Evolutionary conservation across 345 rosid species (phyloP).

Genomic region (Hibiscus trionum): DNA sequence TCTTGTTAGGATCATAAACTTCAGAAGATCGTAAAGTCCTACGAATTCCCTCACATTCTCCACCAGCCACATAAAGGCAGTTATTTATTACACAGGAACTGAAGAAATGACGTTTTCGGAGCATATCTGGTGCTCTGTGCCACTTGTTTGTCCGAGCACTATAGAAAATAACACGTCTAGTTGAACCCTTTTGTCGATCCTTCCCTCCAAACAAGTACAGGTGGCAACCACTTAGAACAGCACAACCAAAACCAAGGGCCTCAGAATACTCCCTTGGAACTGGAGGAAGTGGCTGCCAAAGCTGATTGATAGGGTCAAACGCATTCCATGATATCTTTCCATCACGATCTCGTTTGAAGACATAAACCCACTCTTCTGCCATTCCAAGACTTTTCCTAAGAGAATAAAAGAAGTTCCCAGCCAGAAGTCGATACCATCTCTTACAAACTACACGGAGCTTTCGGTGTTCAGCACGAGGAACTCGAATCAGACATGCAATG

Average conservation of each 20-base stretch:
- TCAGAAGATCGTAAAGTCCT: slow-evolving; percentile 91
- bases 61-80: slow-evolving; percentile 90
- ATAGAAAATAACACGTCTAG: slow-evolving; percentile 76
- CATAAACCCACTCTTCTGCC: slow-evolving; percentile 95
- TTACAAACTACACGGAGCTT: slow-evolving; percentile 81
- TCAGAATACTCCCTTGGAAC: slow-evolving; percentile 87
- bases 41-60: slow-evolving; percentile 89
- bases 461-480: slow-evolving; percentile 79
- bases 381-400: slow-evolving; percentile 71
- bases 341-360: slow-evolving; percentile 81
- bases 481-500: slow-evolving; percentile 82
- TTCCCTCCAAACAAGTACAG: slow-evolving; percentile 91
- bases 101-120: slow-evolving; percentile 84
- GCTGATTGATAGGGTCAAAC: slow-evolving; percentile 71
- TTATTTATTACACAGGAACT: slow-evolving; percentile 92
- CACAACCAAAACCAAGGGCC: slow-evolving; percentile 93
- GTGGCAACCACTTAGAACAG: slow-evolving; percentile 87
- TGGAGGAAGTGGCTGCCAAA: slow-evolving; percentile 94
- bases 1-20: slow-evolving; percentile 82
- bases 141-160: slow-evolving; percentile 90
- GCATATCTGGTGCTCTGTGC: slow-evolving; percentile 96
- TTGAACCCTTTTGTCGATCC: slow-evolving; percentile 86
- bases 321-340: slow-evolving; percentile 91
- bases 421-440: slow-evolving; percentile 75
- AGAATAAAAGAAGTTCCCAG: slow-evolving; percentile 72